These are phyloP conservation scores for Golovinomyces cichoracearum DNA, from an alignment of 2,329 filamentous ascomycete genomes.

Conservation along the genomic window DNA sequence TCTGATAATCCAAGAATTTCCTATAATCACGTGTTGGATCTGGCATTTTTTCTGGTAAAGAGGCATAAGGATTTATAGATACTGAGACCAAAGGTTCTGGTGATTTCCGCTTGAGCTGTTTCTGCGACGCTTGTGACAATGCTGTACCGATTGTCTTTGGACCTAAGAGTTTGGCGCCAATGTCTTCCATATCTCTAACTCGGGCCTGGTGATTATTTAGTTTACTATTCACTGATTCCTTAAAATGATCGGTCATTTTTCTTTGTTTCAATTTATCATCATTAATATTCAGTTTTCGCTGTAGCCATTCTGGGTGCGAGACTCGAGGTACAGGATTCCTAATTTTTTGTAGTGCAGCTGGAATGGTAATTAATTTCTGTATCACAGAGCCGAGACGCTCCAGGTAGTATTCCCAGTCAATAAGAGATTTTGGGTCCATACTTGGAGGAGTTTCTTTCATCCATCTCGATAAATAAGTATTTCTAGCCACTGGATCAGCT, in stretches of 20 bases:
- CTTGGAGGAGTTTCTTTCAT: constrained; percentile 74
- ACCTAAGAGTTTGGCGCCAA: constrained; percentile 41
- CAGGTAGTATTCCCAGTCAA: constrained; percentile 94
- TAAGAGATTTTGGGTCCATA: constrained; percentile 66
- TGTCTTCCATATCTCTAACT: constrained; percentile 55
- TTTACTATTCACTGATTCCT: constrained; percentile 44
- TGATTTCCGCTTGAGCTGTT: constrained; percentile 44
- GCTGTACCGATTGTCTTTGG: constrained; percentile 30
- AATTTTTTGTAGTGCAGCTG: constrained; percentile 82
- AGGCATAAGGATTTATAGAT: constrained; percentile 51
- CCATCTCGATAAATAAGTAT: constrained; percentile 82
- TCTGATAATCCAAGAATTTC: constrained; percentile 78
- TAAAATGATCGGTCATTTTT: constrained; percentile 88
- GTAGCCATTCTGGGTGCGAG: constrained; percentile 86
- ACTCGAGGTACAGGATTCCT: constrained; percentile 85
- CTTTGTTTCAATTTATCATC: constrained; percentile 97
- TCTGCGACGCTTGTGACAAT: constrained; percentile 24
- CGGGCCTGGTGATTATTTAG: constrained; percentile 37
- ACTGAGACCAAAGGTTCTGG: constrained; percentile 36
- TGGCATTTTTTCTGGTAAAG: constrained; percentile 62
- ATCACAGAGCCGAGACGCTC: constrained; percentile 92
- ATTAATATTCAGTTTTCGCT: constrained; percentile 75
- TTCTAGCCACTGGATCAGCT: constrained; percentile 66
- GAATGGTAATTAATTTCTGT: constrained; percentile 96
- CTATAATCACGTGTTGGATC: constrained; percentile 63